Conservation (phyloP, 177 flowering plant species). For the Vitis hybrid region DNA sequence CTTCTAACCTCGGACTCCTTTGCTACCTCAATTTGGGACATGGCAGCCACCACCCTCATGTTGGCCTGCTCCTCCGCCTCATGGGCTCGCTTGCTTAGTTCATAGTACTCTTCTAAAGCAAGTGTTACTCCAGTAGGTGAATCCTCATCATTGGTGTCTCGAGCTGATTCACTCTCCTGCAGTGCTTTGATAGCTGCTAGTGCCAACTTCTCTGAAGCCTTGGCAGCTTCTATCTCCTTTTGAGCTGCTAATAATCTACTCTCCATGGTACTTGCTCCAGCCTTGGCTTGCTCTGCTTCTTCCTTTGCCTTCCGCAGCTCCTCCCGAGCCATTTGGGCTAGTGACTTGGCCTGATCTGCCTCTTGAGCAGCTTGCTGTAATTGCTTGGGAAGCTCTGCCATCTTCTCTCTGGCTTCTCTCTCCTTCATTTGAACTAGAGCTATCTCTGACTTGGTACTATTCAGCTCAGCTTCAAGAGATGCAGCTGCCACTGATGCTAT, state of each 20-base stretch:
- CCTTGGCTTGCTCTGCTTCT: slow-evolving; percentile 78
- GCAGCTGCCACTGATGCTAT: slow-evolving; percentile 87
- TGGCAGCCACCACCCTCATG: slow-evolving; percentile 61
- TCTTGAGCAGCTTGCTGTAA: slow-evolving; percentile 70
- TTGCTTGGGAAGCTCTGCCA: slow-evolving; percentile 73
- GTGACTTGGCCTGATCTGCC: slow-evolving; percentile 69
- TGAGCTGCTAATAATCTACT: slow-evolving; percentile 76
- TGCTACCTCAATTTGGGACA: slow-evolving; percentile 68
- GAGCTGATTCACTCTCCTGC: slow-evolving; percentile 70
- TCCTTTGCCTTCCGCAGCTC: slow-evolving; percentile 71
- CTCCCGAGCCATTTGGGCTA: slow-evolving; percentile 53
- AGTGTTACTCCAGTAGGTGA: slow-evolving; percentile 60
- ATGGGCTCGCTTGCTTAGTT: slow-evolving; percentile 75
- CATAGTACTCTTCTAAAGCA: slow-evolving; percentile 78
- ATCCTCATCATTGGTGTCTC: slow-evolving; percentile 30
- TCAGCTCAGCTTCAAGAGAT: slow-evolving; percentile 82
- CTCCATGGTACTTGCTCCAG: slow-evolving; percentile 61
- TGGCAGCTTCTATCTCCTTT: slow-evolving; percentile 92
- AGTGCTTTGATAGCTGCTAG: slow-evolving; percentile 81
- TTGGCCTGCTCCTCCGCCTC: slow-evolving; percentile 91
- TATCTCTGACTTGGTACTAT: slow-evolving; percentile 55
- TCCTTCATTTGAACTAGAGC: slow-evolving; percentile 61
- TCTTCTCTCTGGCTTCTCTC: slow-evolving; percentile 71
- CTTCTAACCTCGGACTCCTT: slow-evolving; percentile 71
- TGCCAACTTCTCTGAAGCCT: slow-evolving; percentile 81